Evolutionary conservation across 2,329 filamentous ascomycete genomes (phyloP).

Genomic region (Arthrobotrys sphaeroides): DNA sequence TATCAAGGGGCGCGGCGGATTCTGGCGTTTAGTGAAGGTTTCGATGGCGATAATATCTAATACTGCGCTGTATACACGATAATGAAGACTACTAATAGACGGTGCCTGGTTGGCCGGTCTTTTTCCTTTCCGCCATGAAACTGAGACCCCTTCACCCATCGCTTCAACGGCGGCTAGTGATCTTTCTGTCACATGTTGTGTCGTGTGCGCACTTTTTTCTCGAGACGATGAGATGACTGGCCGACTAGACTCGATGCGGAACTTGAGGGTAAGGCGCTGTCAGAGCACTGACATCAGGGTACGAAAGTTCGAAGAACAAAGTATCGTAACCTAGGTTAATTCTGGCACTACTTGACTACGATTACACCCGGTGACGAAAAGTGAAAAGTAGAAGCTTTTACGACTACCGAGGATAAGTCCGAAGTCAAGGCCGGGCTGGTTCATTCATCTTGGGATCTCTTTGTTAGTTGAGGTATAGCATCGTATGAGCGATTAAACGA

Average conservation of each 20-base stretch:
- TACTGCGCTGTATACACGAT: conserved; percentile 5
- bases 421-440: too few species aligned
- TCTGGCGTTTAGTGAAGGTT: not conserved
- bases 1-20: not conserved
- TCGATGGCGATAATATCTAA: not conserved
- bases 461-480: not conserved
- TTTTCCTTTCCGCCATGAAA: not conserved
- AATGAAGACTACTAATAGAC: conserved; percentile 17
- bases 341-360: too few species aligned
- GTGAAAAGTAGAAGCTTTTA: too few species aligned
- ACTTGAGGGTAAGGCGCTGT: not conserved
- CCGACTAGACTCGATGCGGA: conserved; percentile 22
- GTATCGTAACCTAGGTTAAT: too few species aligned
- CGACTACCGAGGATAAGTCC: too few species aligned
- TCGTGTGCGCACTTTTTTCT: conserved; percentile 49
- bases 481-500: conserved; percentile 41
- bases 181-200: conserved; percentile 37
- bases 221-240: conserved; percentile 16
- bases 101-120: not conserved
- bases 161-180: not conserved
- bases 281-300: not conserved
- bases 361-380: too few species aligned
- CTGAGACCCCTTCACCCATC: conserved; percentile 19
- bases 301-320: not conserved
- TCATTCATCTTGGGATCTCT: too few species aligned